Percentiles rank a stretch among this genome's conserved stretches.
Evolutionary conservation across 345 rosid species (phyloP).

Genomic region (Citrus cavaleriei): DNA sequence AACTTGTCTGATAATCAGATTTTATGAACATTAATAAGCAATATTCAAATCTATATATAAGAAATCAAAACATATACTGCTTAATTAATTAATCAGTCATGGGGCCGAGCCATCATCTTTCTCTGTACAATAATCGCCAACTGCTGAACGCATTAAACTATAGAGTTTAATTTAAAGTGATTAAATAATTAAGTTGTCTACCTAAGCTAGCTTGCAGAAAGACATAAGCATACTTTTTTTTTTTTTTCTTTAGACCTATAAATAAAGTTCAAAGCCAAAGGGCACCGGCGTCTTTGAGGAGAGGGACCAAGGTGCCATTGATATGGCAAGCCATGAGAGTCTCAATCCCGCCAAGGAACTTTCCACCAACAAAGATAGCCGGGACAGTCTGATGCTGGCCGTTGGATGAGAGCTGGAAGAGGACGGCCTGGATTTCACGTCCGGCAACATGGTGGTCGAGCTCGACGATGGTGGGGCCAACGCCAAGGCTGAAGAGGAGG

Average conservation of each 20-base stretch:
- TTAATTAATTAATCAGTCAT: neutral
- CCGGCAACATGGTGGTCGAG: conserved; percentile 56
- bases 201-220: neutral
- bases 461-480: conserved; percentile 78
- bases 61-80: neutral
- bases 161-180: neutral
- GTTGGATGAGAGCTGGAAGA: conserved; percentile 32
- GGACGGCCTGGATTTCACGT: conserved; percentile 35
- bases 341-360: conserved; percentile 83
- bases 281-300: conserved; percentile 94
- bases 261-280: conserved; percentile 68
- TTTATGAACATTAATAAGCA: neutral
- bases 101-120: neutral
- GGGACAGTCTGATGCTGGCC: conserved; percentile 42
- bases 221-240: neutral
- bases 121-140: neutral
- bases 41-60: neutral
- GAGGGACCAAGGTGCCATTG: conserved; percentile 80
- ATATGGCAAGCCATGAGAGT: conserved; percentile 91
- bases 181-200: neutral
- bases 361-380: conserved; percentile 80
- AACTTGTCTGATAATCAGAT: too few relatives aligned
- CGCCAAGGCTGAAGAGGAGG: conserved; percentile 83
- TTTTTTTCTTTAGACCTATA: too few relatives aligned
- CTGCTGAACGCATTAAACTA: neutral